phyloP scores from a whole-genome alignment of 352 stramenopile species.

The Blastocystis sp. region DNA sequence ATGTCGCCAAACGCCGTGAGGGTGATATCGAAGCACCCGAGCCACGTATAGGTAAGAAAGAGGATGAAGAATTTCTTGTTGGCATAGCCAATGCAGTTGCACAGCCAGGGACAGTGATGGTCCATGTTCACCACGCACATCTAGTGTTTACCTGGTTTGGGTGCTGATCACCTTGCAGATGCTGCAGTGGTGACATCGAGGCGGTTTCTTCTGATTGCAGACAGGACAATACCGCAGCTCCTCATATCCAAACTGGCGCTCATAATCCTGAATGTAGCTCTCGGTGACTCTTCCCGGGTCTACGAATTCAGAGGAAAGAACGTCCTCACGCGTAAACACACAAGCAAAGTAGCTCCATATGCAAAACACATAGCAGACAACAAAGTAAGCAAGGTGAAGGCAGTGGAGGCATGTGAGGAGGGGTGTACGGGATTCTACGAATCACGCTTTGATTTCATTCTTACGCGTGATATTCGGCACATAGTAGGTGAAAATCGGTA shows the following conservation, averaged over 20 bases:
- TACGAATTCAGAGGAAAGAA: not conserved
- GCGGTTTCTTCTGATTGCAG: conserved; percentile 39
- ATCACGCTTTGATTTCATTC: not conserved
- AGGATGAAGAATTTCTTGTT: conserved; percentile 78
- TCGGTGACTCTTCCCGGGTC: conserved; percentile 41
- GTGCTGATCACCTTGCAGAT: conserved; percentile 12
- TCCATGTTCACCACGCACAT: conserved; percentile 73
- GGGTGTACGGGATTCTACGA: not conserved
- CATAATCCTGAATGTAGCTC: conserved; percentile 32
- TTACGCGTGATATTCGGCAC: not conserved
- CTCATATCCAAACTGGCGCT: conserved; percentile 16
- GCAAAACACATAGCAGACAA: conserved; percentile 37
- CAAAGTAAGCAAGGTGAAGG: not conserved
- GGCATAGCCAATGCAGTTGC: conserved; percentile 79
- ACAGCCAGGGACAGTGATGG: conserved; percentile 80
- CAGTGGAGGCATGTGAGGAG: not conserved
- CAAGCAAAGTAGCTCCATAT: conserved; percentile 57
- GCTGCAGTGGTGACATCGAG: conserved; percentile 59
- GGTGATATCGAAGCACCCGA: conserved; percentile 34
- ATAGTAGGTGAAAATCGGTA: not conserved
- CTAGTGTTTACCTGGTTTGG: not conserved
- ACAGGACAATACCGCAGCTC: conserved; percentile 16
- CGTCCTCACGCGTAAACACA: conserved; percentile 35
- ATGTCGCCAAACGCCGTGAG: not conserved
- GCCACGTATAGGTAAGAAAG: conserved; percentile 73